Evolutionary conservation across 2,329 filamentous ascomycete genomes (phyloP).

Genomic region (Talaromyces amestolkiae): DNA sequence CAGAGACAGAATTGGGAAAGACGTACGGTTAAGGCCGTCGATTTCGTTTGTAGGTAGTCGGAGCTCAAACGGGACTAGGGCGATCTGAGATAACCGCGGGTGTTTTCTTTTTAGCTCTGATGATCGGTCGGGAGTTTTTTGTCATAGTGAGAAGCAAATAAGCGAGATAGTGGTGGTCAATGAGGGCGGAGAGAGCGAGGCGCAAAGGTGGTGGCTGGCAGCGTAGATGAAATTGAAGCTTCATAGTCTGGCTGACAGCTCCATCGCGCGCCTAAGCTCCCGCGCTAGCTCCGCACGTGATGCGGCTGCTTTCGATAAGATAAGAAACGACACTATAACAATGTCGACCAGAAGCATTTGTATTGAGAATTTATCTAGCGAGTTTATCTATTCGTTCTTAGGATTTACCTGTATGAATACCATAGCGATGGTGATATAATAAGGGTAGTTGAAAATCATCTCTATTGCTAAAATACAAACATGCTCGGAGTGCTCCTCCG

Average conservation of each 20-base stretch:
- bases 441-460: background rate
- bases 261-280: conserved; percentile 5
- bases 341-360: too few relatives aligned
- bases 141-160: conserved; percentile 9
- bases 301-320: background rate
- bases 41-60: background rate
- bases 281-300: background rate
- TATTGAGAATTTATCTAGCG: too few relatives aligned
- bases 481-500: background rate
- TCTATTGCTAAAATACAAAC: conserved; percentile 2
- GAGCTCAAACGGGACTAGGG: conserved; percentile 12
- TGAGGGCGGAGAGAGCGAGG: background rate
- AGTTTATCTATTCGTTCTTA: too few relatives aligned
- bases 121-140: background rate
- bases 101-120: conserved; percentile 6
- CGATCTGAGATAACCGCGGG: background rate
- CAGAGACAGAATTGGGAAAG: background rate
- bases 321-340: too few relatives aligned
- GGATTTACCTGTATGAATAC: too few relatives aligned
- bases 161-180: background rate
- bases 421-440: too few relatives aligned
- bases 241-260: background rate
- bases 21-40: background rate
- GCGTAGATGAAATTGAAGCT: conserved; percentile 16
- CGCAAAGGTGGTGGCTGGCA: conserved; percentile 13